Evolutionary conservation across 768 basidiomycete genomes (phyloP), one percentile per base, ranked within the genome.

Genomic region (Boletales sp.): DNA sequence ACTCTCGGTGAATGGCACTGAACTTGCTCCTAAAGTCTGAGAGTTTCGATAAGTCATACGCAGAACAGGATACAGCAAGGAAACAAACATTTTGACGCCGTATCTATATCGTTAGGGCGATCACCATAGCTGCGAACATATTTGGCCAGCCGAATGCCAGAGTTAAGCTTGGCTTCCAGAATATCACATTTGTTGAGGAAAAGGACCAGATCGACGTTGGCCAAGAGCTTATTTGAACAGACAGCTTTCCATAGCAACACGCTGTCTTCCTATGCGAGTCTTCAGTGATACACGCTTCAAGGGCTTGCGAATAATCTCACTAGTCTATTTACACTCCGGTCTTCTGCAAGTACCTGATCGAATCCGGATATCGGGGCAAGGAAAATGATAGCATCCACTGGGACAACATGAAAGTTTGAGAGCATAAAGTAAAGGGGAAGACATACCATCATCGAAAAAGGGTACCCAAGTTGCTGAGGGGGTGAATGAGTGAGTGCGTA

Each of bases 151-250:
- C 75, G 74, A 49, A 86, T 75, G 30, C 87, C 87, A 1, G 84
- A 74, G 17, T 71, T 68, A 11, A 90, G 77, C 59, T 90, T 90
- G 40, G 73, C 58, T 52, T 78, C 79, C 47, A 90, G 69, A 51
- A 90, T 85, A 59, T 90, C 87, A 51, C 84, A 84, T 64, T 91
- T 91, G 70, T 90, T 91, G 46, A 91, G 72, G 72, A 90, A 91
- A 41, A 90, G 73, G 52, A 90, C 84, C 32, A 90, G 72, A 56
- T 87, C 84, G 30, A 89, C 86, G 40, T 78, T 72, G 39, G 79
- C 80, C 5, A 91, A 74, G 21, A 90, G 77, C 58, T 76, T 80
- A 69, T 89, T 89, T 28, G 79, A 77, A 55, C 84, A 85, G 17
- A 91, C 78, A 14, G 78, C 75, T 47, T 80, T 83, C 88, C 88